Base-by-base conservation (phyloP, 257 asterid genomes). In the Przewalskia tangutica region DNA sequence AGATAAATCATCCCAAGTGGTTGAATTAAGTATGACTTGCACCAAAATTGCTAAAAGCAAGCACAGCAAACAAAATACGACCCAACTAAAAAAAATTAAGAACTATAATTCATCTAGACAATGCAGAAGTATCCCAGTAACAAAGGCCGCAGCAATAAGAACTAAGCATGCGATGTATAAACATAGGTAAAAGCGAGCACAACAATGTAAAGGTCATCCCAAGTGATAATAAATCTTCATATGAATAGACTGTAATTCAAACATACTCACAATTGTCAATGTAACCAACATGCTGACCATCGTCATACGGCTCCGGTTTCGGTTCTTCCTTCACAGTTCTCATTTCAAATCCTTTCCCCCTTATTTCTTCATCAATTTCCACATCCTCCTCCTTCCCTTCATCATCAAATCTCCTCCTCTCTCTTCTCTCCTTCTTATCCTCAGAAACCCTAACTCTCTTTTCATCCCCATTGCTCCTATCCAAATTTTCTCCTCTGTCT, bases 401-500 rank as follows among this genome's bases (percentile, higher is more conserved):
- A 80, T 51, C 84, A 89, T 90, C 95, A 84, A 89, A 89, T 80
- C 90, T 83, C 85, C 94, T 89, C 63, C 88, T 90, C 86, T 90
- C 94, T 84, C 83, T 91, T 46, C 89, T 91, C 85, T 82, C 85
- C 64, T 77, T 54, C 65, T 7, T 82, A n/a, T 65, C 86, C 81
- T 54, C 76, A 78, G 64, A 34, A 77, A 77, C 67, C 68, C 77
- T 85, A 32, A 56, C 85, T 40, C 78, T 85, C 84, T 81, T 83
- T 66, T 75, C 82, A 12, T 51, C 73, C 32, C 77, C 84, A 27
- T 77, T 79, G 42, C 44, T 56, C 17, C 59, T 81, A 70, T 83
- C 97, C 85, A 85, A 93, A 84, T 89, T 91, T 64, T 89, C 97
- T 53, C 83, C 91, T 82, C 95, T 89, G 64, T 89, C 94, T 81